phyloP scores from a whole-genome alignment of 139 green algal genomes.

The Volvox africanus region DNA sequence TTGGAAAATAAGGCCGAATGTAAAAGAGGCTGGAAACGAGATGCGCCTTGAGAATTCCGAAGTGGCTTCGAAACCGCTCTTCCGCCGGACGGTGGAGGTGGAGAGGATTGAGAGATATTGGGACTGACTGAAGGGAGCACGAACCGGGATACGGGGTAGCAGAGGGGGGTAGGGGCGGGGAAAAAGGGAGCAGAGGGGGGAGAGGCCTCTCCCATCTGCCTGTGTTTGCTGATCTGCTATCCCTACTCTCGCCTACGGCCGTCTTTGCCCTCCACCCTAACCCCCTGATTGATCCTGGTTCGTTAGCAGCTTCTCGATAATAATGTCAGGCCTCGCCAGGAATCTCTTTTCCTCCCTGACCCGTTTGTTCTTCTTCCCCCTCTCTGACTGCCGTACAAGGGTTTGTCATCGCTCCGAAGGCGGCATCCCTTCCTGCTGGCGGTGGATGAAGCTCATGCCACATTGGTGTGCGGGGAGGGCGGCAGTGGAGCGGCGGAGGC shows the following conservation, averaged over 20 bases:
- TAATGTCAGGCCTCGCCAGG: too few species aligned
- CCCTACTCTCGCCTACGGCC: too few species aligned
- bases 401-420: constrained; percentile 73
- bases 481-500: constrained; percentile 82
- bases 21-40: too few species aligned
- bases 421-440: constrained; percentile 89
- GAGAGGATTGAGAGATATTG: neutral
- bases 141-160: neutral
- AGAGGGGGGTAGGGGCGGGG: neutral
- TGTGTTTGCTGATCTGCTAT: too few species aligned
- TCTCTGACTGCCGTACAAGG: neutral
- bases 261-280: too few species aligned
- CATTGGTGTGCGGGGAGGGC: constrained; percentile 85
- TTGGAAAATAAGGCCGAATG: too few species aligned
- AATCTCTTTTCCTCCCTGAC: too few species aligned
- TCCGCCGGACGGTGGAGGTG: neutral
- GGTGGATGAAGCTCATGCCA: constrained; percentile 97
- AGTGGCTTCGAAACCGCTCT: too few species aligned
- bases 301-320: too few species aligned
- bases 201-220: neutral
- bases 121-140: neutral
- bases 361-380: neutral
- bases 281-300: too few species aligned
- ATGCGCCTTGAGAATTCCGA: too few species aligned
- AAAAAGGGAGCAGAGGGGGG: neutral